A percentile compares a stretch with the other conserved stretches of the same genome.
phyloP scores from a whole-genome alignment of 2,329 filamentous ascomycete species.

The Metarhizium rileyi region DNA sequence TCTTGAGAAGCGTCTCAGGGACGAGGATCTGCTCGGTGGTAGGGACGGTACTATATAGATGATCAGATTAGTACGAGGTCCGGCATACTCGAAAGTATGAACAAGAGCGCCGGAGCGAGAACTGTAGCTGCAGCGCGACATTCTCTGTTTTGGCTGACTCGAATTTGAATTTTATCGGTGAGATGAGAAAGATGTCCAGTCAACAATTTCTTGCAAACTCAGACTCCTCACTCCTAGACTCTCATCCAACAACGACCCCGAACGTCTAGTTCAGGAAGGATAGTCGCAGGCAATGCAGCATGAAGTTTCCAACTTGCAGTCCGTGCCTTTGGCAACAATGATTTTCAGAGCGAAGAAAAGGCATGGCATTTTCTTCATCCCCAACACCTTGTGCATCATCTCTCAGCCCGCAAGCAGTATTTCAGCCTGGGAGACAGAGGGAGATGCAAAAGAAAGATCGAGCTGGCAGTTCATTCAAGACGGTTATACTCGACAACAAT shows the following conservation, averaged over 20 bases:
- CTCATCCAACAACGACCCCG: slow-evolving; percentile 74
- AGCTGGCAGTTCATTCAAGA: slow-evolving; percentile 51
- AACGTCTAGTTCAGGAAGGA: slow-evolving; percentile 31
- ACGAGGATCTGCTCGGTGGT: slow-evolving; percentile 94
- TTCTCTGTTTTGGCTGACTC: slow-evolving; percentile 86
- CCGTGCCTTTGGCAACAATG: slow-evolving; percentile 47
- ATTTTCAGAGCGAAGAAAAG: slow-evolving; percentile 63
- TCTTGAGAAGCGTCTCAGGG: slow-evolving; percentile 99
- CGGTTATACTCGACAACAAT: slow-evolving; percentile 1
- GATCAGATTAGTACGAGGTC: slow-evolving; percentile 71
- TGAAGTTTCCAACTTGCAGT: slow-evolving; percentile 18
- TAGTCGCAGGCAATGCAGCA: slow-evolving; percentile 20
- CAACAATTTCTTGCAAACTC: slow-evolving; percentile 2
- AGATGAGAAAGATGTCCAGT: slow-evolving; percentile 27
- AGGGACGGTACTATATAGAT: slow-evolving; percentile 64
- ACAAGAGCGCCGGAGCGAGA: slow-evolving; percentile 75
- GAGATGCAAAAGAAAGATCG: slow-evolving; percentile 61
- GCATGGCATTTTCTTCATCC: slow-evolving; percentile 47
- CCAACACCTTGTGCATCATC: slow-evolving; percentile 64
- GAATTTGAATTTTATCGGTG: slow-evolving; percentile 74
- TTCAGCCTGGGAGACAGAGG: slow-evolving; percentile 42
- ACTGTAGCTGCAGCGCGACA: slow-evolving; percentile 86
- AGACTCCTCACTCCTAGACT: neutral
- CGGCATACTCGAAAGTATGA: slow-evolving; percentile 52
- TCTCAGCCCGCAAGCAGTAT: slow-evolving; percentile 43